Conservation (phyloP, 2,329 filamentous ascomycete species). For the Corniculantispora saksenae region DNA sequence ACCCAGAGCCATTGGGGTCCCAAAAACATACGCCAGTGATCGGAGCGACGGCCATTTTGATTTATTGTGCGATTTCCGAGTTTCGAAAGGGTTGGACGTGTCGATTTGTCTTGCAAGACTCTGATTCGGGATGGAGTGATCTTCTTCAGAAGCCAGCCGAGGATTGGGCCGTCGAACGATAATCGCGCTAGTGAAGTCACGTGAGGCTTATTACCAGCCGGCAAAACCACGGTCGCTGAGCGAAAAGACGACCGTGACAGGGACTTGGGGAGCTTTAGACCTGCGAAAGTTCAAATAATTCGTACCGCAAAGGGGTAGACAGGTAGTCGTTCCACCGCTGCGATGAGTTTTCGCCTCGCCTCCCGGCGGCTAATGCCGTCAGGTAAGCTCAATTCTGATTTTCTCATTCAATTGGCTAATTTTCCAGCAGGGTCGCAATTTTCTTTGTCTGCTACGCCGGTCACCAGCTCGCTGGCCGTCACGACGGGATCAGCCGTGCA, state of each 20-base stretch:
- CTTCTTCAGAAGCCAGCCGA: constrained; percentile 5
- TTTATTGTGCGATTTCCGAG: constrained; percentile 25
- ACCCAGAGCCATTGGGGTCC: constrained; percentile 33
- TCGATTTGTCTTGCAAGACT: constrained; percentile 26
- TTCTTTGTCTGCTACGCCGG: not conserved
- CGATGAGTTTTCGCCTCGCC: constrained; percentile 68
- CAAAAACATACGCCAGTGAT: constrained; percentile 59
- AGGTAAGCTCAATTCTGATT: constrained; percentile 47
- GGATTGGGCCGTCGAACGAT: constrained; percentile 31
- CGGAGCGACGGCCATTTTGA: constrained; percentile 57
- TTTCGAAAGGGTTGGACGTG: constrained; percentile 27
- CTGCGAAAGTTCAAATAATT: constrained; percentile 27
- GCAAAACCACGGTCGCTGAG: constrained; percentile 26
- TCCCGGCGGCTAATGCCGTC: constrained; percentile 60
- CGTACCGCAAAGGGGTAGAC: constrained; percentile 26
- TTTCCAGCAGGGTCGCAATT: constrained; percentile 4
- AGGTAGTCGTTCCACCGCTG: constrained; percentile 25
- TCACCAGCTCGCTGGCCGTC: not conserved
- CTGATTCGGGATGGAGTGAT: constrained; percentile 24
- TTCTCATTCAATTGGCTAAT: not conserved
- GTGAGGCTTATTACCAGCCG: constrained; percentile 21
- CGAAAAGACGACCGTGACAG: constrained; percentile 20
- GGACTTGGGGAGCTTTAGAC: constrained; percentile 11
- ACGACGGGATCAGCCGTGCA: constrained; percentile 24
- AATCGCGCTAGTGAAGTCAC: constrained; percentile 34